Percentiles rank a stretch among this genome's conserved stretches.
These are phyloP conservation scores for Ocimum tenuiflorum DNA, from an alignment of 257 asterid species.

Conservation along the genomic window DNA sequence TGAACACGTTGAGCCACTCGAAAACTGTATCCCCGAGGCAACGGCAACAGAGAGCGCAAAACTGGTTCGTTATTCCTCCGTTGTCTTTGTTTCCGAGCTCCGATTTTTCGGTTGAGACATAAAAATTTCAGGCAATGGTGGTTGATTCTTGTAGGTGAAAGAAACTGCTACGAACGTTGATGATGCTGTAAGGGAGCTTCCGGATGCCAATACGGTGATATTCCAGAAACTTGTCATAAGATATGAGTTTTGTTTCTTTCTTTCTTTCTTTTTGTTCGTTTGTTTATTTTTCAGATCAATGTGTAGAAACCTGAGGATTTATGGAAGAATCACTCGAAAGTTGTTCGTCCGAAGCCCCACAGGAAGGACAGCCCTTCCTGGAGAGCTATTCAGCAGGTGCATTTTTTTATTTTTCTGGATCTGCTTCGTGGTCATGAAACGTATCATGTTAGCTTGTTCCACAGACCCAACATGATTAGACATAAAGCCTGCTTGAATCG, in stretches of 20 bases:
- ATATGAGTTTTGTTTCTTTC: not conserved
- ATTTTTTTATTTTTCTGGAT: not conserved
- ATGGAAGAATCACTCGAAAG: slow-evolving; percentile 85
- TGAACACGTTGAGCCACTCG: slow-evolving; percentile 85
- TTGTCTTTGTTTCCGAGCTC: too few species aligned
- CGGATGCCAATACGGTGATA: slow-evolving; percentile 86
- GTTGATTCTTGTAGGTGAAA: slow-evolving; percentile 52
- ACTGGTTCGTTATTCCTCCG: too few species aligned
- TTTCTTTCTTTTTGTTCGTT: not conserved
- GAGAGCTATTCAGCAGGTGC: slow-evolving; percentile 81
- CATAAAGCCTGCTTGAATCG: not conserved
- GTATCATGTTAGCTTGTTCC: too few species aligned
- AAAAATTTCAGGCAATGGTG: not conserved
- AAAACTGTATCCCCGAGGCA: slow-evolving; percentile 76
- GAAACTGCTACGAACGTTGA: slow-evolving; percentile 88
- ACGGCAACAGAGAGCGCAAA: slow-evolving; percentile 68
- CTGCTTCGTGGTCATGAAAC: not conserved
- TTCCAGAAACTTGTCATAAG: not conserved
- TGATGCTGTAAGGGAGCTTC: slow-evolving; percentile 94
- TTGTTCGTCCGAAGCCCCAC: slow-evolving; percentile 90
- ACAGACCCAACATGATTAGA: too few species aligned
- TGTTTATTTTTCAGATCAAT: slow-evolving; percentile 23
- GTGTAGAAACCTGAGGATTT: slow-evolving; percentile 97
- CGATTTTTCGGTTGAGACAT: too few species aligned
- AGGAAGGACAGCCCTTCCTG: slow-evolving; percentile 71